phyloP scores from a whole-genome alignment of 495 filamentous ascomycete genomes.

The Friedmanniomyces endolithicus region DNA sequence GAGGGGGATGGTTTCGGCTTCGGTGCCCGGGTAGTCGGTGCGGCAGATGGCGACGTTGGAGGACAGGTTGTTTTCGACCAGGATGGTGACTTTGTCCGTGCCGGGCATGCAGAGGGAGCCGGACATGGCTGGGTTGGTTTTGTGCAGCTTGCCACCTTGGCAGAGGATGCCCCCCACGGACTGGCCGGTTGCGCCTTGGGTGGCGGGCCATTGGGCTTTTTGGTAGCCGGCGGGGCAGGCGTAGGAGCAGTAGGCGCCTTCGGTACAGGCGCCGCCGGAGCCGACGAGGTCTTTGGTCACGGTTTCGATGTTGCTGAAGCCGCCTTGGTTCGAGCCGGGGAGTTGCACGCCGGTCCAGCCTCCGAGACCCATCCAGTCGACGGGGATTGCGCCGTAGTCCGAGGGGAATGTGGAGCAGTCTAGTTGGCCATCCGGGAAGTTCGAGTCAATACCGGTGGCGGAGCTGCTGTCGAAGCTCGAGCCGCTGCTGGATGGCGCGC shows the following conservation, averaged over 20 bases:
- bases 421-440: slow-evolving; percentile 68
- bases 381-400: slow-evolving; percentile 63
- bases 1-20: slow-evolving; percentile 71
- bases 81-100: slow-evolving; percentile 46
- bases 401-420: slow-evolving; percentile 66
- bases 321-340: slow-evolving; percentile 29
- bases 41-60: slow-evolving; percentile 67
- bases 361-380: slow-evolving; percentile 53
- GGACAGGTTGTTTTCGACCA: slow-evolving; percentile 58
- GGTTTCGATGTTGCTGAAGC: slow-evolving; percentile 50
- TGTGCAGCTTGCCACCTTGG: slow-evolving; percentile 63
- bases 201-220: slow-evolving; percentile 81
- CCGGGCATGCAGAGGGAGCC: slow-evolving; percentile 68
- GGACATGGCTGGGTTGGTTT: slow-evolving; percentile 52
- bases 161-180: slow-evolving; percentile 83
- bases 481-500: not conserved
- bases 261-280: slow-evolving; percentile 32
- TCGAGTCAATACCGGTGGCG: slow-evolving; percentile 40
- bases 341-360: slow-evolving; percentile 79
- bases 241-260: slow-evolving; percentile 75
- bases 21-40: slow-evolving; percentile 87
- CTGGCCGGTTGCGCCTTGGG: slow-evolving; percentile 70
- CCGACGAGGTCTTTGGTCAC: slow-evolving; percentile 29
- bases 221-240: slow-evolving; percentile 84
- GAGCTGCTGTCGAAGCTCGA: slow-evolving; percentile 6